These are phyloP conservation scores for Akanthomyces dipterigenus DNA, from an alignment of 2,329 filamentous ascomycete species.

Conservation along the genomic window DNA sequence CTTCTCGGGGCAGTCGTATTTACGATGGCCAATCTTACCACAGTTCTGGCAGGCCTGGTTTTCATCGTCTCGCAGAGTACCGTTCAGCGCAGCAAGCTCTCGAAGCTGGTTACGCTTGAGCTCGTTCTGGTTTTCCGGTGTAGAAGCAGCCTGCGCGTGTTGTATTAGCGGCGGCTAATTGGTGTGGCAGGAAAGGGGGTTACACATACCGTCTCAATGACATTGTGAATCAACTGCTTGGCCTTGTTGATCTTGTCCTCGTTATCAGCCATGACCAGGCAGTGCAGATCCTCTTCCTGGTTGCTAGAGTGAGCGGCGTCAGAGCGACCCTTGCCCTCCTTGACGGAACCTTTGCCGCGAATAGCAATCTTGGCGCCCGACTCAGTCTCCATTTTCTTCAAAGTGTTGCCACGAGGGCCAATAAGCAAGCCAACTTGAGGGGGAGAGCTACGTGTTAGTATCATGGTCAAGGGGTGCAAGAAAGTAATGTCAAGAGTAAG, in stretches of 20 bases:
- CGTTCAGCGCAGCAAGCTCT: constrained; percentile 95
- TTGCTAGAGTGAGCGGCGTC: constrained; percentile 99
- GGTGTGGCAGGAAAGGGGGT: neutral
- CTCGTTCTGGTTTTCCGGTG: constrained; percentile 97
- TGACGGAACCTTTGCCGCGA: constrained; percentile 98
- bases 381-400: constrained; percentile 99
- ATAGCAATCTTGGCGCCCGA: constrained; percentile 98
- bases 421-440: constrained; percentile 99
- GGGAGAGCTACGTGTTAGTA: constrained; percentile 91
- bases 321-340: constrained; percentile 98
- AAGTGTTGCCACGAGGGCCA: constrained; percentile 97
- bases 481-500: constrained; percentile 27
- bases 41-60: constrained; percentile 99
- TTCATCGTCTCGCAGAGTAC: constrained; percentile 96
- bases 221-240: constrained; percentile 95
- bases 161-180: constrained; percentile 19
- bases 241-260: constrained; percentile 99
- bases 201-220: constrained; percentile 86
- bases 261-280: constrained; percentile 98
- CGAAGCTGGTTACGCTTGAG: constrained; percentile 97
- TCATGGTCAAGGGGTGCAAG: constrained; percentile 26
- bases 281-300: constrained; percentile 98
- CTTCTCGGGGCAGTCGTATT: constrained; percentile 96
- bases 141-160: constrained; percentile 79
- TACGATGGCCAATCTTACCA: constrained; percentile 96